Percentiles rank a stretch among this genome's conserved stretches.
Evolutionary conservation across 164 flowering plant genomes (phyloP).

Genomic region (Vitis labrusca): DNA sequence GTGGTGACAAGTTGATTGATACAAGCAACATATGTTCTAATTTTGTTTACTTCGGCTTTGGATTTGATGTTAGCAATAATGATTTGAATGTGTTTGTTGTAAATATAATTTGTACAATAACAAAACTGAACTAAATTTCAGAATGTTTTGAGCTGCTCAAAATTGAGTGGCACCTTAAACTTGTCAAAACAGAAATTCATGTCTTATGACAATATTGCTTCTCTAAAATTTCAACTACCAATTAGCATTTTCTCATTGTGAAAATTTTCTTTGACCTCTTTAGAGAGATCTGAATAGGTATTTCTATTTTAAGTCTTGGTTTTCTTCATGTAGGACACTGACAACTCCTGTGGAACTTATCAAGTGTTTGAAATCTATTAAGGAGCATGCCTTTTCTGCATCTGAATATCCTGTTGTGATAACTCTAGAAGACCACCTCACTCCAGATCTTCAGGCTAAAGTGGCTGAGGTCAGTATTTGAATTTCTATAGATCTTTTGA

Average conservation of each 20-base stretch:
- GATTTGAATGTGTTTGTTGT: not conserved
- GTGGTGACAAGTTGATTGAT: not conserved
- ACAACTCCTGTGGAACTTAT: slow-evolving; percentile 62
- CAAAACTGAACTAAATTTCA: not conserved
- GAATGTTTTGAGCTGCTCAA: not conserved
- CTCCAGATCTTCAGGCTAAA: slow-evolving; percentile 75
- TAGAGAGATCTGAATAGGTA: not conserved
- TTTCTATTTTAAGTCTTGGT: not conserved
- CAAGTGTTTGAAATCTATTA: slow-evolving; percentile 63
- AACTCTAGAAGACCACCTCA: slow-evolving; percentile 75
- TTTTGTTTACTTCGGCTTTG: not conserved
- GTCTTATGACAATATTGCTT: not conserved
- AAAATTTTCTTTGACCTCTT: not conserved
- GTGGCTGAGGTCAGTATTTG: slow-evolving; percentile 54
- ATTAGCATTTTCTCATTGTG: not conserved
- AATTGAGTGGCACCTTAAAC: not conserved
- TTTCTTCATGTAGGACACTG: slow-evolving; percentile 46
- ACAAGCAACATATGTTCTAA: not conserved
- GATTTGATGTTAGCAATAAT: not conserved
- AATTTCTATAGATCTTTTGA: slow-evolving; percentile 1
- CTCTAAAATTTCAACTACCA: not conserved
- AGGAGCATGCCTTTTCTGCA: slow-evolving; percentile 63
- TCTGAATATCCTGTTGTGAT: slow-evolving; percentile 73
- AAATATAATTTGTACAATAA: not conserved
- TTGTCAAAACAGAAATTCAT: not conserved